phyloP scores from a whole-genome alignment of 495 filamentous ascomycete genomes.

The Penicillium angulare region DNA sequence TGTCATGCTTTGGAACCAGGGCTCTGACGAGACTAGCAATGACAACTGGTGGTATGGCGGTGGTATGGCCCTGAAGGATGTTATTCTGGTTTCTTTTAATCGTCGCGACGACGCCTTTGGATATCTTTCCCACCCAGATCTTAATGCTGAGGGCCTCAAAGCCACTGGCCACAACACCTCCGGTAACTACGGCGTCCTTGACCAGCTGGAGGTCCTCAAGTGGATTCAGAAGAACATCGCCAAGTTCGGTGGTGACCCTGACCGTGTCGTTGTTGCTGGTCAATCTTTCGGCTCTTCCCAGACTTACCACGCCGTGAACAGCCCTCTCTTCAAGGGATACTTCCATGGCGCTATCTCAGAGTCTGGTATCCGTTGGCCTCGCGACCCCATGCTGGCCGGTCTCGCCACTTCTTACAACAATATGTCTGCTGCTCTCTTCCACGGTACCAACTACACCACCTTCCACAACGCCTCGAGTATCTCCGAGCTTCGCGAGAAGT shows the following conservation, averaged over 20 bases:
- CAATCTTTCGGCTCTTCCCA: constrained; percentile 45
- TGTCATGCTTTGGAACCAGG: constrained; percentile 30
- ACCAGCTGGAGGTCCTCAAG: constrained; percentile 36
- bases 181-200: constrained; percentile 41
- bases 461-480: constrained; percentile 26
- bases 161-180: constrained; percentile 44
- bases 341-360: constrained; percentile 29
- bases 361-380: constrained; percentile 29
- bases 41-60: constrained; percentile 26
- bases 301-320: constrained; percentile 36
- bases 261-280: constrained; percentile 55
- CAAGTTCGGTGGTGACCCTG: constrained; percentile 48
- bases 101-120: constrained; percentile 68
- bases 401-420: constrained; percentile 29
- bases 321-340: constrained; percentile 25
- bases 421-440: constrained; percentile 21
- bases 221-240: constrained; percentile 33
- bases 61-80: constrained; percentile 33
- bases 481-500: constrained; percentile 23
- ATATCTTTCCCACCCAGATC: constrained; percentile 59
- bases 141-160: constrained; percentile 35
- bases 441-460: constrained; percentile 22
- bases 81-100: constrained; percentile 69
- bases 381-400: constrained; percentile 25
- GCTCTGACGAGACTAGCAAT: constrained; percentile 27